These are phyloP conservation scores for Talaromyces sp. DNA, from an alignment of 2,329 filamentous ascomycete species.

Conservation along the genomic window DNA sequence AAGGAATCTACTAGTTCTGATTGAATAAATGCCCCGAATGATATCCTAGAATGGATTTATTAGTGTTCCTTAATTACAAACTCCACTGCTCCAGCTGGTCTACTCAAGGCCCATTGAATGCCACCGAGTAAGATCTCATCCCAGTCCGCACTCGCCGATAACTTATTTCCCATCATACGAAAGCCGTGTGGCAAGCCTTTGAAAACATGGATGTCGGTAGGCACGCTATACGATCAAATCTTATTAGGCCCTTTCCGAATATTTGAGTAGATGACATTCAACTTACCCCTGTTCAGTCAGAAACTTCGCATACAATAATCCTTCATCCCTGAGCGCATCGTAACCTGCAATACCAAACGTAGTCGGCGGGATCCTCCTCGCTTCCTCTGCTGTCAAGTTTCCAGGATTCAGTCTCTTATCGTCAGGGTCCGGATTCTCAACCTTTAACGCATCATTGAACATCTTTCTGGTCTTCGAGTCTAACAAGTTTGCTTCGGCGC, in stretches of 20 bases:
- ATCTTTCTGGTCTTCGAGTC: constrained; percentile 37
- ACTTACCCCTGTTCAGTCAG: constrained; percentile 46
- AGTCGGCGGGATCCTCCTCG: constrained; percentile 45
- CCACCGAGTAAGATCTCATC: constrained; percentile 30
- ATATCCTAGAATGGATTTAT: not conserved
- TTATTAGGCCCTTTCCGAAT: not conserved
- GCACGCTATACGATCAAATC: constrained; percentile 37
- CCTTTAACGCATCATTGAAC: constrained; percentile 26
- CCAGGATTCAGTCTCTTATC: constrained; percentile 27
- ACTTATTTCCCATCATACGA: constrained; percentile 28
- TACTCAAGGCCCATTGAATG: constrained; percentile 20
- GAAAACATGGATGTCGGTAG: constrained; percentile 50
- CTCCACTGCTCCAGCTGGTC: not conserved
- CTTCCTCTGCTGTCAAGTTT: constrained; percentile 41
- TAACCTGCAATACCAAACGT: constrained; percentile 46
- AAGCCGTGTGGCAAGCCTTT: constrained; percentile 55
- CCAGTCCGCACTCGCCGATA: constrained; percentile 30
- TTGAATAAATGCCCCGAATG: too few species aligned
- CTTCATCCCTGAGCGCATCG: constrained; percentile 52
- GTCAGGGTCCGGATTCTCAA: not conserved
- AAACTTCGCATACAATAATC: constrained; percentile 45
- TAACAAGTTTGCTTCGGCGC: constrained; percentile 51
- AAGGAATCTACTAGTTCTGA: too few species aligned
- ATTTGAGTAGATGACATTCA: not conserved
- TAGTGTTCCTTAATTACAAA: not conserved